These are phyloP conservation scores for Penicillium brevicompactum DNA, from an alignment of 2,329 filamentous ascomycete genomes.

Conservation along the genomic window DNA sequence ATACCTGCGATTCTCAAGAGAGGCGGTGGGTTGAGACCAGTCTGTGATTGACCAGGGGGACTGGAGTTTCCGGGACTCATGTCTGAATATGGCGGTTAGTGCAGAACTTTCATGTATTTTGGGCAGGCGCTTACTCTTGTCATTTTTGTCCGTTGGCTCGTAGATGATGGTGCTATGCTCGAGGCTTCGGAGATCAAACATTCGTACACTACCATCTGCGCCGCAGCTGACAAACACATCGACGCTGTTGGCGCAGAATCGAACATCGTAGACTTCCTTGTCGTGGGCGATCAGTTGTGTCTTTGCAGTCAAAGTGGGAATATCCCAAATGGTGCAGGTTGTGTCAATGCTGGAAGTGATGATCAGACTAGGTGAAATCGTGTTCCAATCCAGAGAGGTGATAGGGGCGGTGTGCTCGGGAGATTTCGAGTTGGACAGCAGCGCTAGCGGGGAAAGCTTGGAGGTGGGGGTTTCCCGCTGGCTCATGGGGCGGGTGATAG, in stretches of 20 bases:
- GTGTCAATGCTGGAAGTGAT: conserved; percentile 99
- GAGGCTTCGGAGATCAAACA: conserved; percentile 95
- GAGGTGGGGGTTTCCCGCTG: conserved; percentile 63
- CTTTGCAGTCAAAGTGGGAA: conserved; percentile 94
- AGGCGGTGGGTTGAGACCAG: conserved; percentile 60
- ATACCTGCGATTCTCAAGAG: conserved; percentile 47
- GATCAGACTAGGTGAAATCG: conserved; percentile 91
- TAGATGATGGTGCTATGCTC: conserved; percentile 99
- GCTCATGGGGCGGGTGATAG: conserved; percentile 67
- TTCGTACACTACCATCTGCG: conserved; percentile 94
- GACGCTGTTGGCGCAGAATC: conserved; percentile 97
- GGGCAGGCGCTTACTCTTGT: conserved; percentile 56
- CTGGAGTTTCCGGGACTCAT: conserved; percentile 61
- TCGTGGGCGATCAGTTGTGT: conserved; percentile 98
- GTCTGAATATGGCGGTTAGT: conserved; percentile 18
- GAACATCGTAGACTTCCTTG: conserved; percentile 97
- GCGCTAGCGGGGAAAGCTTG: conserved; percentile 87
- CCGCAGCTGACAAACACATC: conserved; percentile 98
- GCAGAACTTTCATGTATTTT: background rate
- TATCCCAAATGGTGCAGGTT: conserved; percentile 99
- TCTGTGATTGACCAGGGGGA: conserved; percentile 68
- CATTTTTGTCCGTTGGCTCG: conserved; percentile 86
- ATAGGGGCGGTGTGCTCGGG: conserved; percentile 96
- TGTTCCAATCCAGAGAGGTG: conserved; percentile 98
- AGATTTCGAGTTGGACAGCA: conserved; percentile 96